These are phyloP conservation scores for Psilocybe azurescens DNA, from an alignment of 768 basidiomycete genomes.

Conservation along the genomic window DNA sequence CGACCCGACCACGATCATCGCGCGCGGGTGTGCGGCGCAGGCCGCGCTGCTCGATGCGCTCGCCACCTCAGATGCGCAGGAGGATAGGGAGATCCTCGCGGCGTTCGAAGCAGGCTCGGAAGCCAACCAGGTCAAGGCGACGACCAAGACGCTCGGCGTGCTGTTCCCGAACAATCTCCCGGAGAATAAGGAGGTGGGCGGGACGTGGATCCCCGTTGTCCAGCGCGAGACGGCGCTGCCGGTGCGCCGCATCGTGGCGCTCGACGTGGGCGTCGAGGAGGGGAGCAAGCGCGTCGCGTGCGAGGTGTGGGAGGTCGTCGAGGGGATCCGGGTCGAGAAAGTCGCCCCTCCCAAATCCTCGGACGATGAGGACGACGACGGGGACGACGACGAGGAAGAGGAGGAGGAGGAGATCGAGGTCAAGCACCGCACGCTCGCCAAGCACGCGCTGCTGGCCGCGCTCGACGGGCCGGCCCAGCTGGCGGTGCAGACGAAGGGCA, in stretches of 20 bases:
- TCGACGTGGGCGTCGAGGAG: slow-evolving; percentile 58
- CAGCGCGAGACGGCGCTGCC: slow-evolving; percentile 77
- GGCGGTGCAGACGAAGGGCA: slow-evolving; percentile 45
- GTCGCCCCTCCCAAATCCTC: slow-evolving; percentile 51
- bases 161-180: slow-evolving; percentile 59
- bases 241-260: slow-evolving; percentile 59
- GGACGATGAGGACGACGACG: slow-evolving; percentile 39
- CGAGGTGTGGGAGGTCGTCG: slow-evolving; percentile 82
- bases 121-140: slow-evolving; percentile 48
- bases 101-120: slow-evolving; percentile 52
- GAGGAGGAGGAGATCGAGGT: slow-evolving; percentile 66
- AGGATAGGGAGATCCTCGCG: slow-evolving; percentile 52
- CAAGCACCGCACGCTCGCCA: slow-evolving; percentile 64
- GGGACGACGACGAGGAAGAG: slow-evolving; percentile 58
- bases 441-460: slow-evolving; percentile 55
- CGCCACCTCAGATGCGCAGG: slow-evolving; percentile 39
- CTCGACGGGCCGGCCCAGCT: slow-evolving; percentile 46
- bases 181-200: slow-evolving; percentile 54
- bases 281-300: slow-evolving; percentile 56
- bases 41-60: slow-evolving; percentile 64
- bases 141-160: slow-evolving; percentile 66
- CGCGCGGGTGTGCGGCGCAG: slow-evolving; percentile 79
- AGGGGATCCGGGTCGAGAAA: slow-evolving; percentile 68
- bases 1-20: slow-evolving; percentile 79
- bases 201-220: slow-evolving; percentile 69